A percentile compares a stretch with the other conserved stretches of the same genome.
Evolutionary conservation across 1,284 basidiomycete genomes (phyloP).

Genomic region (Ceratobasidium sp.): DNA sequence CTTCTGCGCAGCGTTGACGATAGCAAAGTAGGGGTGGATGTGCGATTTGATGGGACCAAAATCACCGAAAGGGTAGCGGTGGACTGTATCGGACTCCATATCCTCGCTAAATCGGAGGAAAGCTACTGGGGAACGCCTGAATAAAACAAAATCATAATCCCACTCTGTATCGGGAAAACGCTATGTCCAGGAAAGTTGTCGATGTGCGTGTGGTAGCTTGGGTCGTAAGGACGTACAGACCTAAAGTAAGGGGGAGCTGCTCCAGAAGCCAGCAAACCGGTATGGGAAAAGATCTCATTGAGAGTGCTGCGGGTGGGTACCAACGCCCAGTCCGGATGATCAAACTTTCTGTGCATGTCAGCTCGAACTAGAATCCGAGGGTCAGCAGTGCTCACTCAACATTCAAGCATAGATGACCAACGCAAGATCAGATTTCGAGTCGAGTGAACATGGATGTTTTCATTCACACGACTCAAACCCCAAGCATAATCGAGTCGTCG

Average conservation of each 20-base stretch:
- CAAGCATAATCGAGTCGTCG: not conserved
- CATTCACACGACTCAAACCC: not conserved
- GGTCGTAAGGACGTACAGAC: slow-evolving; percentile 22
- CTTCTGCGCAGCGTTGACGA: slow-evolving; percentile 3
- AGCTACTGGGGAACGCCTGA: not conserved
- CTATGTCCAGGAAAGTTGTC: too few species aligned
- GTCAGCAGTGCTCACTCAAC: not conserved
- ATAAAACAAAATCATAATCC: not conserved
- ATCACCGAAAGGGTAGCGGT: not conserved
- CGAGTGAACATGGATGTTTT: not conserved
- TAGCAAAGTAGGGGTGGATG: slow-evolving; percentile 15
- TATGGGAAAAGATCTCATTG: not conserved
- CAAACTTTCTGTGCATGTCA: not conserved
- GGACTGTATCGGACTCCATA: not conserved
- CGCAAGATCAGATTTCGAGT: not conserved
- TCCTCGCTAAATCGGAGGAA: not conserved
- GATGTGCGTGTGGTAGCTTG: slow-evolving; percentile 4
- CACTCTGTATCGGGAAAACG: not conserved
- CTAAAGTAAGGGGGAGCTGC: slow-evolving; percentile 1
- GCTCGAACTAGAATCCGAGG: not conserved
- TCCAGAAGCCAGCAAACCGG: not conserved
- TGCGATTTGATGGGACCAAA: not conserved
- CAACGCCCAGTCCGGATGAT: not conserved
- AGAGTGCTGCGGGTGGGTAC: not conserved
- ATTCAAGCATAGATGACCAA: not conserved